Evolutionary conservation across 495 filamentous ascomycete species (phyloP).

Genomic region (Penicillium diatomitis): DNA sequence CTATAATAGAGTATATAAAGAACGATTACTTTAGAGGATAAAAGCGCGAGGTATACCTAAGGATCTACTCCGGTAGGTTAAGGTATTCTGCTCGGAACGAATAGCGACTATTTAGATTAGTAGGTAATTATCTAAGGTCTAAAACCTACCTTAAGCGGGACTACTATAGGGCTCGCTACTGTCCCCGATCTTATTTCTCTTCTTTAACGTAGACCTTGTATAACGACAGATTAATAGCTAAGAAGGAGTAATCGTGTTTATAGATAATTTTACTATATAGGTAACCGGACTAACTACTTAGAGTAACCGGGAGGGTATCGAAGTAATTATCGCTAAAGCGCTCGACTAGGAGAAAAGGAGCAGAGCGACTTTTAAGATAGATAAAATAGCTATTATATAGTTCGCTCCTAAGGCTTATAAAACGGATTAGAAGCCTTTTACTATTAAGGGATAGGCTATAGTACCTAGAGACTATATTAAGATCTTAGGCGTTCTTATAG

Average conservation of each 20-base stretch:
- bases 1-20: background rate
- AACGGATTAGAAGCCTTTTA: slow-evolving; percentile 14
- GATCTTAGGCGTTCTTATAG: slow-evolving; percentile 5
- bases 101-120: slow-evolving; percentile 8
- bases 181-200: slow-evolving; percentile 10
- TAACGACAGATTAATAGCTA: slow-evolving; percentile 13
- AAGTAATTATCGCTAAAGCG: slow-evolving; percentile 10
- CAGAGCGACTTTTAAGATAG: slow-evolving; percentile 18
- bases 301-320: slow-evolving; percentile 12
- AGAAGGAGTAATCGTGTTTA: slow-evolving; percentile 11
- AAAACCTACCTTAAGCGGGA: slow-evolving; percentile 4
- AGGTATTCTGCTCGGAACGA: slow-evolving; percentile 20
- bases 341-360: slow-evolving; percentile 17
- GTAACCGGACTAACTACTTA: slow-evolving; percentile 8
- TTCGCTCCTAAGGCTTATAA: slow-evolving; percentile 16
- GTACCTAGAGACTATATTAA: slow-evolving; percentile 5
- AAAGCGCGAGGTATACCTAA: slow-evolving; percentile 23
- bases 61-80: slow-evolving; percentile 22
- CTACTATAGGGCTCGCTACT: background rate
- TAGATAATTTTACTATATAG: slow-evolving; percentile 18
- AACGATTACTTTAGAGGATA: slow-evolving; percentile 20
- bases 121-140: slow-evolving; percentile 6
- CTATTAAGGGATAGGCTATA: slow-evolving; percentile 17
- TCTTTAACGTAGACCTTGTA: slow-evolving; percentile 24
- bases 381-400: slow-evolving; percentile 20